Base-by-base conservation (phyloP, 2,329 filamentous ascomycete genomes). In the Esteya vermicola region DNA sequence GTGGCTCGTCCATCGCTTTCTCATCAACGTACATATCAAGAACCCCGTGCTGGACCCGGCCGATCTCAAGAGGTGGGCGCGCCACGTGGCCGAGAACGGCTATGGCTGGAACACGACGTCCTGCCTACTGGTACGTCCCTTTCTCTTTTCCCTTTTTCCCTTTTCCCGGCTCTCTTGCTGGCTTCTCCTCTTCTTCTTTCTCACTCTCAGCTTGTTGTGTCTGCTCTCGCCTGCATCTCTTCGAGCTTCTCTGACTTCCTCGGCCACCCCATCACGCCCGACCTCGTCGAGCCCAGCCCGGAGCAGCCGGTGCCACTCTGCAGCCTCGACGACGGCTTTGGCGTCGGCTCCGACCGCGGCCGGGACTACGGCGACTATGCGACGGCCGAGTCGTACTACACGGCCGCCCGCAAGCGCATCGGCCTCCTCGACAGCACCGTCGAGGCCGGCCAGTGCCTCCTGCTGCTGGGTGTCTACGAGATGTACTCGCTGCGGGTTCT, bases 41-140 rank as follows among this genome's bases (percentile, higher is more conserved):
- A 58, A 61, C 43, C 58, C 58, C 4, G 53, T 61, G 6, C 45
- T 59, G 3, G 52, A 59, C 36, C 41, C 51, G 2, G 52, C 53
- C 22, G 39, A 46, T 3, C 44, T 60, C 7, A 35, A 52, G 6
- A 23, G 42, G 8, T 45, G 50, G 25, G 49, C 51, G 9, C 40
- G 50, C 7, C 40, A 47, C 14, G 46, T 48, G 5, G 48, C 51
- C 2, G 48, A 51, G 30, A 39, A 51, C 33, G 57, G 56, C 3
- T 45, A 54, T 4, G 44, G 44, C 9, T 59, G 57, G 56, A 54
- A 58, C 43, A 47, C 46, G 2, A 43, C 40, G 20, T 54, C 55
- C 13, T 59, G 57, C 35, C 46, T 59, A 6, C 50, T 60, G 18
- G 43, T 45, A 38, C 22, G 36, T 18, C 13, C 31, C 10, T 16